These are phyloP conservation scores for Tephrocybe sp. DNA, from an alignment of 768 basidiomycete genomes.

Conservation along the genomic window DNA sequence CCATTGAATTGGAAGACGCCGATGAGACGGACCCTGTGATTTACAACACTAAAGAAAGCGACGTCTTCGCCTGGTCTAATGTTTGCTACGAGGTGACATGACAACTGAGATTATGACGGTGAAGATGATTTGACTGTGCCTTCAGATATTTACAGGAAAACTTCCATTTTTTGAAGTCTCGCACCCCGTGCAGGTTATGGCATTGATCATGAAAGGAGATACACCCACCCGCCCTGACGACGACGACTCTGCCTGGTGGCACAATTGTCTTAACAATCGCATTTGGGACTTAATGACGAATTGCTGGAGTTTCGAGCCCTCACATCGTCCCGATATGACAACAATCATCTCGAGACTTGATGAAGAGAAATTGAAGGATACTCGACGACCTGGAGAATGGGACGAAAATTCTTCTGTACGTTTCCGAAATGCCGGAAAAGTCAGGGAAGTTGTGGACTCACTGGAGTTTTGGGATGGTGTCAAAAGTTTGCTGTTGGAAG, in stretches of 20 bases:
- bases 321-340: constrained; percentile 4
- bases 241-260: neutral
- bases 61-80: constrained; percentile 24
- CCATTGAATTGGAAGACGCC: neutral
- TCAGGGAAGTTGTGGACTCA: neutral
- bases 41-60: constrained; percentile 18
- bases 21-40: neutral
- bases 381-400: neutral
- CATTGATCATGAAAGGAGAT: neutral
- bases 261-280: neutral
- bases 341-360: neutral
- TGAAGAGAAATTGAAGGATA: neutral
- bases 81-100: constrained; percentile 8
- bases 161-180: neutral
- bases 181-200: neutral
- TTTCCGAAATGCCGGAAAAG: neutral
- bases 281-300: constrained; percentile 3
- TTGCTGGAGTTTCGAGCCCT: constrained; percentile 1
- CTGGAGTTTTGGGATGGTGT: neutral
- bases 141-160: constrained; percentile 8
- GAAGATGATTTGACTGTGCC: neutral
- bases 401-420: neutral
- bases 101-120: no score
- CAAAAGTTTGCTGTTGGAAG: neutral
- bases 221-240: neutral